Percentiles rank a stretch among this genome's conserved stretches.
Conservation (phyloP, 2,329 filamentous ascomycete genomes). For the Alternaria triticimaculans region DNA sequence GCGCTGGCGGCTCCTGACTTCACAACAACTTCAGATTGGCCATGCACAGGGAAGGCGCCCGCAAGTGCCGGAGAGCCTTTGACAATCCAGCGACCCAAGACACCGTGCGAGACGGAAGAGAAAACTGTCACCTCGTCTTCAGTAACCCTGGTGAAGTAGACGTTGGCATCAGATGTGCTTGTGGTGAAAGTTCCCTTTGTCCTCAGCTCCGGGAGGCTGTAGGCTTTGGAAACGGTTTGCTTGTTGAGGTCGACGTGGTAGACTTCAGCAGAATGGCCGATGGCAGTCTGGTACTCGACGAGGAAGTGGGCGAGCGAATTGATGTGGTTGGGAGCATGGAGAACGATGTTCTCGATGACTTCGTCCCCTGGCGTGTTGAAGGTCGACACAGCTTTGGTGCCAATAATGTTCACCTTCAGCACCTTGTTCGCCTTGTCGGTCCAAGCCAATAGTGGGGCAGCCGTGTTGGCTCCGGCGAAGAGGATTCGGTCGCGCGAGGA, state of each 20-base stretch:
- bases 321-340: conserved; percentile 76
- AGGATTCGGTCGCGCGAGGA: conserved; percentile 69
- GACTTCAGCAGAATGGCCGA: conserved; percentile 80
- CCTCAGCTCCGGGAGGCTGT: conserved; percentile 74
- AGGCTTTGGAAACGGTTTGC: conserved; percentile 74
- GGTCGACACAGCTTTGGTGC: conserved; percentile 53
- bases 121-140: conserved; percentile 75
- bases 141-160: conserved; percentile 87
- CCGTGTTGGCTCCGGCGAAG: conserved; percentile 77
- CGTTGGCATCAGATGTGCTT: conserved; percentile 77
- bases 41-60: conserved; percentile 62
- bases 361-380: conserved; percentile 53
- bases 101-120: conserved; percentile 77
- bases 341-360: conserved; percentile 59
- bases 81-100: conserved; percentile 76
- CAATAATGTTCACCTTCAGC: conserved; percentile 74
- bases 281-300: conserved; percentile 75
- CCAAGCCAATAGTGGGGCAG: conserved; percentile 78
- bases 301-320: conserved; percentile 83
- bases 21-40: conserved; percentile 81
- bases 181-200: conserved; percentile 79
- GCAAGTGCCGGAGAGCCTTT: conserved; percentile 49
- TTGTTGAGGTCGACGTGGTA: conserved; percentile 81
- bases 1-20: conserved; percentile 73
- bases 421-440: conserved; percentile 67